phyloP scores from a whole-genome alignment of 495 filamentous ascomycete genomes.

The Aspergillus coremiiformis region DNA sequence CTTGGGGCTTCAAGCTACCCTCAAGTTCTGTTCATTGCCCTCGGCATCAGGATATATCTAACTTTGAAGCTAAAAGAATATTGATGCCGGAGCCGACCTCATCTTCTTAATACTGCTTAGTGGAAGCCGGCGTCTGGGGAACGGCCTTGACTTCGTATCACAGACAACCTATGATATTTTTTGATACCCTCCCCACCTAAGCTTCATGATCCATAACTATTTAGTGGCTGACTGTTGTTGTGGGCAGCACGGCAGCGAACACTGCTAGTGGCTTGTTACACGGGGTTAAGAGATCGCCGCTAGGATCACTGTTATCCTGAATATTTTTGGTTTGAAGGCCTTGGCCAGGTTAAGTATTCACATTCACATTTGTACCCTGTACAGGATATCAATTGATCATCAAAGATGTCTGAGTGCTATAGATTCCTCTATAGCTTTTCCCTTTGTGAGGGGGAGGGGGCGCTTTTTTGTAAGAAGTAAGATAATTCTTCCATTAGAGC shows the following conservation, averaged over 20 bases:
- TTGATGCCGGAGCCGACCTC: not conserved
- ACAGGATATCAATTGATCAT: not conserved
- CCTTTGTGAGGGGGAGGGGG: too few relatives aligned
- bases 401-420: not conserved
- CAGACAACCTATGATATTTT: conserved; percentile 5
- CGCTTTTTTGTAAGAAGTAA: too few relatives aligned
- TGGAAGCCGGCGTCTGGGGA: not conserved
- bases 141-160: conserved; percentile 14
- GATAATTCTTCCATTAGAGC: too few relatives aligned
- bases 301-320: conserved; percentile 28
- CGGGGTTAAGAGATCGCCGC: conserved; percentile 29
- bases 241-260: conserved; percentile 9
- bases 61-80: not conserved
- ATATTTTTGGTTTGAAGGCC: conserved; percentile 10
- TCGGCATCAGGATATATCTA: not conserved
- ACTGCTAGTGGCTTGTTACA: conserved; percentile 12
- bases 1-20: not conserved
- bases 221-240: conserved; percentile 1
- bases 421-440: not conserved
- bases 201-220: conserved; percentile 13
- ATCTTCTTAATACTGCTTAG: not conserved
- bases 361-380: not conserved
- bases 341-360: not conserved
- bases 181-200: conserved; percentile 10
- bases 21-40: not conserved